Percentiles rank a stretch among this genome's conserved stretches.
These are phyloP conservation scores for Fusarium sp. DNA, from an alignment of 2,329 filamentous ascomycete species.

Conservation along the genomic window DNA sequence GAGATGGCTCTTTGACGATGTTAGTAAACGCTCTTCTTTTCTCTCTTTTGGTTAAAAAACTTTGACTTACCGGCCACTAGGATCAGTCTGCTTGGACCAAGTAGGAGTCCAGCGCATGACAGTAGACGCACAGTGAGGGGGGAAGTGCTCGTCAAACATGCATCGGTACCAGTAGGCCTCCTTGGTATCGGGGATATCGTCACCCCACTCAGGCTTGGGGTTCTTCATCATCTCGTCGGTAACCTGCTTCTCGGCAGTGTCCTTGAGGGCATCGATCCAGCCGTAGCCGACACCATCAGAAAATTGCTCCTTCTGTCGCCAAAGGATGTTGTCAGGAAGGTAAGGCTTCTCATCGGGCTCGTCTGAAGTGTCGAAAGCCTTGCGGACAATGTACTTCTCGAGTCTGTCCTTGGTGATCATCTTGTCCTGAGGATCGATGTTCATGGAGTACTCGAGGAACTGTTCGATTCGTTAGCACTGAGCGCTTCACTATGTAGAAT, in stretches of 20 bases:
- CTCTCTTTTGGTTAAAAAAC: neutral
- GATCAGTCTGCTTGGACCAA: conserved; percentile 96
- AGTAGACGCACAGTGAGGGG: conserved; percentile 87
- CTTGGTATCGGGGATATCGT: conserved; percentile 94
- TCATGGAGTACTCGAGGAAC: conserved; percentile 94
- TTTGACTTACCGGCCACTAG: conserved; percentile 79
- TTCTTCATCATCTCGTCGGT: conserved; percentile 99
- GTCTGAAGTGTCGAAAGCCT: conserved; percentile 94
- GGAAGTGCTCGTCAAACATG: conserved; percentile 99
- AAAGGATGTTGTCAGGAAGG: conserved; percentile 95
- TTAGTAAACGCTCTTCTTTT: conserved; percentile 24
- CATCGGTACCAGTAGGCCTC: conserved; percentile 98
- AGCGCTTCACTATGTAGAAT: neutral
- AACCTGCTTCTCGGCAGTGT: conserved; percentile 88
- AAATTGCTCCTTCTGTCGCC: conserved; percentile 99
- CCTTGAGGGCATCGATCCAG: conserved; percentile 98
- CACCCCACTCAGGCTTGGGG: conserved; percentile 95
- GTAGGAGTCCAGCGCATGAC: conserved; percentile 98
- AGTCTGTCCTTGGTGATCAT: conserved; percentile 91
- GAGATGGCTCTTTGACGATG: conserved; percentile 73
- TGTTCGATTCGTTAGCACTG: conserved; percentile 52
- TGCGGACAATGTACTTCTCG: conserved; percentile 98
- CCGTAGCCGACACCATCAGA: conserved; percentile 98
- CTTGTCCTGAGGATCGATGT: conserved; percentile 94
- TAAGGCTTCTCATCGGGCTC: conserved; percentile 86